Evolutionary conservation across 169 alveolate genomes (phyloP).

Genomic region (Cryptosporidium canis): DNA sequence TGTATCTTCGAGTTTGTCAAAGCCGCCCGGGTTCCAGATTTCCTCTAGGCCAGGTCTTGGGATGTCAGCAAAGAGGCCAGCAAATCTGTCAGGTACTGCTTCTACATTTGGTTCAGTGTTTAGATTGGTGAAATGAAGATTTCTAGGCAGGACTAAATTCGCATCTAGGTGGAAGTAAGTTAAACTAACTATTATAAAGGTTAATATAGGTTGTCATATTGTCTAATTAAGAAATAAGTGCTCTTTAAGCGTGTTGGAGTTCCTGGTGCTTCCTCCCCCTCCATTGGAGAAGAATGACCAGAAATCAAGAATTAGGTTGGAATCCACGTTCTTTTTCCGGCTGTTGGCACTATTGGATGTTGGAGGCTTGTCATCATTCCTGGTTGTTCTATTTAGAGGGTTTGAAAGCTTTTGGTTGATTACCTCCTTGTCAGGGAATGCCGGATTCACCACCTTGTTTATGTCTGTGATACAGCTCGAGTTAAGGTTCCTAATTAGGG

Average conservation of each 20-base stretch:
- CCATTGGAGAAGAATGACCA: conserved; percentile 39
- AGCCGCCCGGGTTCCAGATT: background rate
- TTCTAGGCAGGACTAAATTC: background rate
- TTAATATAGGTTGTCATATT: background rate
- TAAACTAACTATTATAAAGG: background rate
- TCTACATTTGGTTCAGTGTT: background rate
- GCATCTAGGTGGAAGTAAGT: background rate
- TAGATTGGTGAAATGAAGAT: background rate
- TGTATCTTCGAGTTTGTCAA: background rate
- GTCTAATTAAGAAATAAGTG: background rate
- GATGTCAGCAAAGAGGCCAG: background rate
- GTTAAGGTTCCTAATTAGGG: background rate
- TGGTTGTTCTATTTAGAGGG: background rate
- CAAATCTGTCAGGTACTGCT: background rate
- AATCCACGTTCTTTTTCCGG: conserved; percentile 8
- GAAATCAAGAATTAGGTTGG: background rate
- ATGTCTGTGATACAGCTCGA: conserved; percentile 1
- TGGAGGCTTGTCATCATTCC: background rate
- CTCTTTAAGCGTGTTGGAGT: too few relatives aligned
- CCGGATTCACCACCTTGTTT: background rate
- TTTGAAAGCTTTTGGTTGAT: background rate
- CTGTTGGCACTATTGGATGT: background rate
- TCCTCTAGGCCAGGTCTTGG: background rate
- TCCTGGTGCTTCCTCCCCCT: background rate
- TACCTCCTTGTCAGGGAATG: background rate